Evolutionary conservation across 2,329 filamentous ascomycete species (phyloP), one percentile per base, ranked within the genome.

Genomic region (Xylariaceae sp.): DNA sequence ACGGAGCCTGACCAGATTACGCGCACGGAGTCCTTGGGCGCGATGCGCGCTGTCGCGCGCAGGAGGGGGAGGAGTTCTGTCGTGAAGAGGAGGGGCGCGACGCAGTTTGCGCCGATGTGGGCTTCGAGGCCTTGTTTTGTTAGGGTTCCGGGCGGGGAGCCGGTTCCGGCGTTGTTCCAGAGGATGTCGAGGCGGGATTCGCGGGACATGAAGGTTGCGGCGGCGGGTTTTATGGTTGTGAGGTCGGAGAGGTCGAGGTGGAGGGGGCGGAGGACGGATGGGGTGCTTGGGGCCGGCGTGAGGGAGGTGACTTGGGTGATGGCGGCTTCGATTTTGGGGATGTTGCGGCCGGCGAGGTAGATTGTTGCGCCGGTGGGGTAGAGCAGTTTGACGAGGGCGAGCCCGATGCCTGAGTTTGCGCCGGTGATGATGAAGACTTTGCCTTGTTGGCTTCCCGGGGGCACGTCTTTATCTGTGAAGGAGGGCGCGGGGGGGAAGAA

Each of bases 361-460:
- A 56, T 58, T 15, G 52, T 58, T 10, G 59, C 59, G 13, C 52
- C 59, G 8, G 56, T 58, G 7, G 39, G 59, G 49, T 61, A 61
- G 10, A 61, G 49, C 10, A 61, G 39, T 13, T 58, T 58, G 11
- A 53, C 35, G 2, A 61, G 48, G 1, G 47, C 51, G 4, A 61
- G 56, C 11, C 59, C 56, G 30, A 58, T 51, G 8, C 59, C 55
- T 9, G 59, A 61, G 39, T 58, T 61, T 3, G 55, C 52, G 3
- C 56, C 56, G 1, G 59, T 61, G 45, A 61, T 18, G 7, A 61
- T 61, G 48, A 58, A 61, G 18, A 63, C 15, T 18, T 57, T 52
- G 48, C 18, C 55, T 13, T 8, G n/a, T 48, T 34, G 45, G 15
- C 45, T 18, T 51, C 18, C 49, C 0, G 49, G 49, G 6, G 3